phyloP scores from a whole-genome alignment of 106 monocot species.

The Allium cepa region DNA sequence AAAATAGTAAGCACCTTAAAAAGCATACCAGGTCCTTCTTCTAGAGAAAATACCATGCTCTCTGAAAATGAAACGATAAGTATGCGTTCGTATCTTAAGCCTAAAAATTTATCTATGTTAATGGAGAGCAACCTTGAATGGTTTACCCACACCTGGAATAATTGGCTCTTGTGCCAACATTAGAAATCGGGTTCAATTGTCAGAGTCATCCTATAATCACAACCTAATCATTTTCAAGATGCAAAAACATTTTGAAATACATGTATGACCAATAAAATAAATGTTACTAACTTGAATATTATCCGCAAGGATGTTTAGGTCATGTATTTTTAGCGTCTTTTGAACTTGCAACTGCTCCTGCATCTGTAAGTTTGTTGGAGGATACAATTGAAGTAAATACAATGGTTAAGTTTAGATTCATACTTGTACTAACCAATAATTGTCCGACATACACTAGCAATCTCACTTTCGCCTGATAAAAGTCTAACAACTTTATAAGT shows the following conservation, averaged over 20 bases:
- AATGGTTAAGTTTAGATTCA: background rate
- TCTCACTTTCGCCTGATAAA: no score
- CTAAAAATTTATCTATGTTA: no score
- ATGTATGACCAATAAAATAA: no score
- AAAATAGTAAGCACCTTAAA: constrained; percentile 95
- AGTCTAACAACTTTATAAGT: background rate
- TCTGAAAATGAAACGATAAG: constrained; percentile 28
- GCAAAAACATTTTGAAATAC: no score
- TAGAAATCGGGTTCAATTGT: constrained; percentile 86
- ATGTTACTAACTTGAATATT: constrained; percentile 66
- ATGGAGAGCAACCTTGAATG: constrained; percentile 55
- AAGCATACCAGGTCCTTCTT: constrained; percentile 95
- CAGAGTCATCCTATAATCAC: constrained; percentile 66
- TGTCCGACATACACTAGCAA: no score
- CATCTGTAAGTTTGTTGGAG: constrained; percentile 49
- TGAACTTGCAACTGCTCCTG: constrained; percentile 89
- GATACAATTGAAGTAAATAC: constrained; percentile 56
- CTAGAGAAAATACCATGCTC: constrained; percentile 98
- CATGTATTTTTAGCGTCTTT: constrained; percentile 70
- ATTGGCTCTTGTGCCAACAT: constrained; percentile 96
- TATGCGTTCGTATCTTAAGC: no score
- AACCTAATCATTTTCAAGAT: background rate
- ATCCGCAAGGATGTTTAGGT: constrained; percentile 60
- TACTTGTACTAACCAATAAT: no score
- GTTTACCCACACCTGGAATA: constrained; percentile 58